These are phyloP conservation scores for Penicillium sclerotigenum DNA, from an alignment of 2,329 filamentous ascomycete genomes.

Conservation along the genomic window DNA sequence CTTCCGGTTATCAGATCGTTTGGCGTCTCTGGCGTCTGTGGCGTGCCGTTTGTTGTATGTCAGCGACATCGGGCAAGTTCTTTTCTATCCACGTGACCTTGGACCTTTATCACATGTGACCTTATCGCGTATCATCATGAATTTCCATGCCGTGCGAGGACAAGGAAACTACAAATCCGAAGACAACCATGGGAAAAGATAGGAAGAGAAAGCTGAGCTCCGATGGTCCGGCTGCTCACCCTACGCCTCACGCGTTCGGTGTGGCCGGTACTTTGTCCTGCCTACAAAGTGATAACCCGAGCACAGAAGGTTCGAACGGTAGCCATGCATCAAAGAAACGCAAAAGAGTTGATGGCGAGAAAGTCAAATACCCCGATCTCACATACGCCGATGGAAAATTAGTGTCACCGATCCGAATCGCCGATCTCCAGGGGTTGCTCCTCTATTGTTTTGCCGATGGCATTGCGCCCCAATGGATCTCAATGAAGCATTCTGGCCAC, in stretches of 20 bases:
- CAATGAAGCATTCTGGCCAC: slow-evolving; percentile 54
- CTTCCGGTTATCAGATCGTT: slow-evolving; percentile 33
- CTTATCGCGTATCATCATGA: slow-evolving; percentile 18
- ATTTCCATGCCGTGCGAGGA: not conserved
- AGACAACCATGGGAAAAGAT: slow-evolving; percentile 20
- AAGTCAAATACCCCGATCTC: slow-evolving; percentile 53
- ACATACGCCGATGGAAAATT: slow-evolving; percentile 54
- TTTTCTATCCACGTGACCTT: not conserved
- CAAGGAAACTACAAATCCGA: not conserved
- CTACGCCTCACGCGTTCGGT: slow-evolving; percentile 24
- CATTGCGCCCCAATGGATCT: slow-evolving; percentile 61
- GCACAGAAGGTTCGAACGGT: slow-evolving; percentile 1
- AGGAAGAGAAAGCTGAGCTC: slow-evolving; percentile 38
- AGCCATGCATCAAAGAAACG: slow-evolving; percentile 18
- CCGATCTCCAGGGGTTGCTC: slow-evolving; percentile 57
- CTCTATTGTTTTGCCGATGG: slow-evolving; percentile 63
- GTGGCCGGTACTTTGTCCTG: slow-evolving; percentile 33
- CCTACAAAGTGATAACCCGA: slow-evolving; percentile 23
- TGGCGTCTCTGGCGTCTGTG: not conserved
- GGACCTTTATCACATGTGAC: not conserved
- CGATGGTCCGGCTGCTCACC: slow-evolving; percentile 22
- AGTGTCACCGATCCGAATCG: slow-evolving; percentile 55
- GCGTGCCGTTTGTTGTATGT: not conserved
- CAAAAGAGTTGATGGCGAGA: slow-evolving; percentile 40
- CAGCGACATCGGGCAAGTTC: not conserved